Base-by-base conservation (phyloP, 73 alveolate species). In the Paramecium biaurelia region DNA sequence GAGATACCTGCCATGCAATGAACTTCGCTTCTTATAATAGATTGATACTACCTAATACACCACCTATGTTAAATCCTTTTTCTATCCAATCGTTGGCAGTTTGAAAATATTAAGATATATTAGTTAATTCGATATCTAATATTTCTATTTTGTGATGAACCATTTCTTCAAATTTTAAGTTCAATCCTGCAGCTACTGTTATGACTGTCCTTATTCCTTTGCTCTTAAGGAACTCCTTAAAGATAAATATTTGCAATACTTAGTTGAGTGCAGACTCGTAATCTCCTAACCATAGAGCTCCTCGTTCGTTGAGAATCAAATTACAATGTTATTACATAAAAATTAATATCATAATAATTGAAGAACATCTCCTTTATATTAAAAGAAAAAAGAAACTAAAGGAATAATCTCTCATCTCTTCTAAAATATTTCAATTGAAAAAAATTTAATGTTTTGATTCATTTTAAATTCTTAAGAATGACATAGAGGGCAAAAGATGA, bases 141-240 rank as follows among this genome's bases (percentile, higher is more conserved):
- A 63, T 63, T 63, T 63, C 84, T 63, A 63, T 63, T 63, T 32
- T 63, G 26, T 63, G 84, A 63, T 63, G 84, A 5, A 63, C 45
- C 0, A 63, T 63, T 14, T 49, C 84, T 63, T 63, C 49, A 32
- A 11, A 63, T 32, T 63, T 63, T 32, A 63, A 32, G 45, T 63
- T 21, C 45, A 63, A 63, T 63, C 84, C 84, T 63, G 84, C 84
- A 12, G 84, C 84, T 5, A 63, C 84, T 63, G 84, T 63, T 63
- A 63, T 26, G 6, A 63, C 84, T 30, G 84, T 63, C 12, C 84
- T 26, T 26, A 63, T 63, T 6, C 45, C 45, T 30, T 63, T 63
- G 9, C 45, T 63, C 15, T 63, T 63, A 11, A 63, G 47, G 84
- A 63, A 63, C 84, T 63, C 84, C 84, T 63, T 30, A 63, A 32